These are phyloP conservation scores for Pestalotiopsis sp. DNA, from an alignment of 2,329 filamentous ascomycete species.

Conservation along the genomic window DNA sequence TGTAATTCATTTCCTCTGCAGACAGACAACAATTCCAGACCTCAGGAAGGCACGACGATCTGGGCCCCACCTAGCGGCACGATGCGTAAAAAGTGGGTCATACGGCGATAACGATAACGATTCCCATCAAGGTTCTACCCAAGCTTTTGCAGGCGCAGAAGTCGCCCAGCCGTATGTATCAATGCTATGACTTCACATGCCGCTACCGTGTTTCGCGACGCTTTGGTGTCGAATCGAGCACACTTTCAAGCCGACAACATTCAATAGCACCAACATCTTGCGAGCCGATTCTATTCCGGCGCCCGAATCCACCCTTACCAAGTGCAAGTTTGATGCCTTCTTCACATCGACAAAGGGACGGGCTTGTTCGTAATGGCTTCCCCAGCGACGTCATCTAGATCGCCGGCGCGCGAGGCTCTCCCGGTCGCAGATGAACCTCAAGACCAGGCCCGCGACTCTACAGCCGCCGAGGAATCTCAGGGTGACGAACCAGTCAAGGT, in stretches of 20 bases:
- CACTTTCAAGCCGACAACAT: background rate
- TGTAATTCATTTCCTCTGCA: no score
- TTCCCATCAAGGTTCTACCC: no score
- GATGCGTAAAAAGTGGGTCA: no score
- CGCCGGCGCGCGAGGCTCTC: background rate
- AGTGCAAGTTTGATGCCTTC: background rate
- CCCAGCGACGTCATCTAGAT: background rate
- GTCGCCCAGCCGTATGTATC: background rate
- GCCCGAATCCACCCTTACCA: no score
- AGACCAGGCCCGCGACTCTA: background rate
- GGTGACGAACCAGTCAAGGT: background rate
- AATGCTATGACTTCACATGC: background rate
- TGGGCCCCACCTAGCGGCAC: no score
- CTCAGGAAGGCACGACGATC: no score
- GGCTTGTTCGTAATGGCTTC: conserved; percentile 7
- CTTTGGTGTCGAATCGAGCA: background rate
- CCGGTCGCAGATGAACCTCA: background rate
- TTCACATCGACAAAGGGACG: background rate
- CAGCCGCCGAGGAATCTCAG: background rate
- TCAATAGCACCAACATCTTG: background rate
- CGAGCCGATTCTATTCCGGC: background rate
- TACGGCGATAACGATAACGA: no score
- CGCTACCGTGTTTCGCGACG: background rate
- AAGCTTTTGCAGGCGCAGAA: background rate
- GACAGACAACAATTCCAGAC: no score